Evolutionary conservation across 2,329 filamentous ascomycete species (phyloP).

Genomic region (Pseudogymnoascus sp.): DNA sequence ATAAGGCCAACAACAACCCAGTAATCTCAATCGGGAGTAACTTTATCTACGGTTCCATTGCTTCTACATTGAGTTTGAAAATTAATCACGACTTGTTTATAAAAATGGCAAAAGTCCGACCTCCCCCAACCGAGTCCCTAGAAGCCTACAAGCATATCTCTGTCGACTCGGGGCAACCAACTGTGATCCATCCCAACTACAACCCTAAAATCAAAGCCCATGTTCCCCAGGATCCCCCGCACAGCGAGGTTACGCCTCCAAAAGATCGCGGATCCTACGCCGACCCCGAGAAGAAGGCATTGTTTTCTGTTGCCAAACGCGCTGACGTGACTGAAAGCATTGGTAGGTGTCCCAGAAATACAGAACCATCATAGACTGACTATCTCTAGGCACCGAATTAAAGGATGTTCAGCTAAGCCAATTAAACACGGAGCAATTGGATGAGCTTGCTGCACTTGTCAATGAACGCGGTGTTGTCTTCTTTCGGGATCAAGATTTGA

Average conservation of each 20-base stretch:
- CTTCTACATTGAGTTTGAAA: background rate
- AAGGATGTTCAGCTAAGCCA: slow-evolving; percentile 20
- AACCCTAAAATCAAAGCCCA: slow-evolving; percentile 18
- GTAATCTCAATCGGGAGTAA: background rate
- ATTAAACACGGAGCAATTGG: slow-evolving; percentile 19
- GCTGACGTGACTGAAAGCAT: slow-evolving; percentile 37
- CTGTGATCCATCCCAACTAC: slow-evolving; percentile 16
- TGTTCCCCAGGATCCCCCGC: slow-evolving; percentile 14
- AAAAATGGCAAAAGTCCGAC: slow-evolving; percentile 16
- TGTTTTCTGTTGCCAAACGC: slow-evolving; percentile 33
- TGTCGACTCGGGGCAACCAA: slow-evolving; percentile 18
- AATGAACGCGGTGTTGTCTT: slow-evolving; percentile 25
- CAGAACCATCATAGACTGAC: slow-evolving; percentile 19
- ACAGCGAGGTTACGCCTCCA: slow-evolving; percentile 13
- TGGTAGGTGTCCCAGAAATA: slow-evolving; percentile 29
- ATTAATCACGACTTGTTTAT: background rate
- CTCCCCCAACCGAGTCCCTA: slow-evolving; percentile 12
- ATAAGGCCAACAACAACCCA: background rate
- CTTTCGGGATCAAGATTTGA: slow-evolving; percentile 19
- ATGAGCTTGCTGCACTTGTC: slow-evolving; percentile 25
- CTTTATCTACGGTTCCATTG: background rate
- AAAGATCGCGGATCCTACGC: slow-evolving; percentile 35
- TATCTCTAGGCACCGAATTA: slow-evolving; percentile 16
- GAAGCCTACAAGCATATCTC: slow-evolving; percentile 22
- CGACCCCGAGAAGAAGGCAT: slow-evolving; percentile 36